Conservation (phyloP, 805 yeast species). For the Nakazawaea holstii region DNA sequence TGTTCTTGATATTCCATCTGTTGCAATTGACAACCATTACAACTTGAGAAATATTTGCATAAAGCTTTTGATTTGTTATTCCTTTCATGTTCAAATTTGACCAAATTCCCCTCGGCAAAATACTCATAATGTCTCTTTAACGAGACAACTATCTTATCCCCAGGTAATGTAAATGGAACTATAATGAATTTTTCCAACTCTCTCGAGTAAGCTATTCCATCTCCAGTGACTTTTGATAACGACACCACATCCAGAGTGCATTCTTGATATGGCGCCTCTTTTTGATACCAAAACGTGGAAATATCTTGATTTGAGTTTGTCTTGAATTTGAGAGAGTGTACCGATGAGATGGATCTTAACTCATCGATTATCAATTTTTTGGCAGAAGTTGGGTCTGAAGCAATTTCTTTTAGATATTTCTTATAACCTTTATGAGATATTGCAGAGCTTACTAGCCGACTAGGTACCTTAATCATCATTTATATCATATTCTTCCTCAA, state of each 20-base stretch:
- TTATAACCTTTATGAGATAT: slow-evolving; percentile 2
- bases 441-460: neutral
- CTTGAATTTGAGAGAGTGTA: neutral
- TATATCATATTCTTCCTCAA: neutral
- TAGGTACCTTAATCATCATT: neutral
- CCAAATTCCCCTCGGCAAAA: slow-evolving; percentile 27
- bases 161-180: slow-evolving; percentile 33
- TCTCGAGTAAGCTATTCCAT: slow-evolving; percentile 6
- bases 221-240: slow-evolving; percentile 4
- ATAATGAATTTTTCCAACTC: slow-evolving; percentile 2
- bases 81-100: slow-evolving; percentile 15
- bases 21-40: slow-evolving; percentile 39
- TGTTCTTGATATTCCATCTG: slow-evolving; percentile 35
- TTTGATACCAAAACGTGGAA: neutral
- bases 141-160: slow-evolving; percentile 28
- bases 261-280: neutral
- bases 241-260: neutral
- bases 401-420: neutral
- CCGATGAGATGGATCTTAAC: neutral
- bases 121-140: slow-evolving; percentile 26
- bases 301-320: neutral
- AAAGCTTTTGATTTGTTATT: slow-evolving; percentile 23
- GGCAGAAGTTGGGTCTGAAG: neutral
- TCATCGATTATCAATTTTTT: neutral
- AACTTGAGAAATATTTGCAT: slow-evolving; percentile 30